Conservation (phyloP, 129 eudicot genomes). For the Centaurea solstitialis region DNA sequence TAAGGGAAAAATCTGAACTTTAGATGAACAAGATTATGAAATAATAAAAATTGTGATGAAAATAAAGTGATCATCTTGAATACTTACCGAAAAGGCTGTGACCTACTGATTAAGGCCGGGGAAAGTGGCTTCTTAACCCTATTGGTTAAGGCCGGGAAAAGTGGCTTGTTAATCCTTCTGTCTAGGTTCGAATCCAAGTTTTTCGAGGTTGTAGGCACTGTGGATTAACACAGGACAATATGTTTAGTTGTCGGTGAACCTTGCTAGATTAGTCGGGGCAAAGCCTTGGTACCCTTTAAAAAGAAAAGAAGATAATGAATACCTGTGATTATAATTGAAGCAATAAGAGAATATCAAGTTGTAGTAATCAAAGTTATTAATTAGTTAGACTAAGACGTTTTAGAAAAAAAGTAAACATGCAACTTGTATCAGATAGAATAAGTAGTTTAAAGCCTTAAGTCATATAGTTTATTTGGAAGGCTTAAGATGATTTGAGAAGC, state of each 20-base stretch:
- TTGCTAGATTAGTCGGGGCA: no score
- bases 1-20: not conserved
- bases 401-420: not conserved
- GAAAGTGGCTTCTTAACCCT: no score
- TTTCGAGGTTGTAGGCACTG: no score
- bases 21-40: not conserved
- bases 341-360: not conserved
- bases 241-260: no score
- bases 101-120: no score
- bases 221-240: no score
- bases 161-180: no score
- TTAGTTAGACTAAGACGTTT: constrained; percentile 3
- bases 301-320: not conserved
- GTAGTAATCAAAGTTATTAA: not conserved
- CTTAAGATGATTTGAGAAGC: not conserved
- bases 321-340: not conserved
- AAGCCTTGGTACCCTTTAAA: no score
- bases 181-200: no score
- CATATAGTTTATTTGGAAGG: not conserved
- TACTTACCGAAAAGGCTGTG: no score
- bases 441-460: not conserved
- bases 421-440: not conserved
- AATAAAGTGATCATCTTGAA: not conserved
- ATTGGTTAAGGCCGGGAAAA: no score
- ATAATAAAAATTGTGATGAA: not conserved